These are phyloP conservation scores for Alopecurus myosuroides DNA, from an alignment of 176 grass and related monocot genomes.

Conservation along the genomic window DNA sequence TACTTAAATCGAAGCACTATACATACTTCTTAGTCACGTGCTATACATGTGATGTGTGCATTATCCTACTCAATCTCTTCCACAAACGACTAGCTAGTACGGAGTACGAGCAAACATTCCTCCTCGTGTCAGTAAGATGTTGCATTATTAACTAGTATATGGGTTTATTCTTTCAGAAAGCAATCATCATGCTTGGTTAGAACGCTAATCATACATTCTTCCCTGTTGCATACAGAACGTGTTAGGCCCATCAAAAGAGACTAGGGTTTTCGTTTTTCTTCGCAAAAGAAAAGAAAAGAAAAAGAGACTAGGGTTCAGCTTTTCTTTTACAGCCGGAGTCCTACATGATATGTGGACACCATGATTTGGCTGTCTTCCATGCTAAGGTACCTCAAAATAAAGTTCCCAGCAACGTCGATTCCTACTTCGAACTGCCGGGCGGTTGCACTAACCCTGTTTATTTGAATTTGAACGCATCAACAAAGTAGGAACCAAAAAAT, in stretches of 20 bases:
- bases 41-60: background rate
- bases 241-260: slow-evolving; percentile 59
- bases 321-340: background rate
- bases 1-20: too few relatives aligned
- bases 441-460: slow-evolving; percentile 18
- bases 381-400: slow-evolving; percentile 20
- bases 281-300: too few relatives aligned
- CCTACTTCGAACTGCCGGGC: background rate
- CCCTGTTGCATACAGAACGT: slow-evolving; percentile 22
- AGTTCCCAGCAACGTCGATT: background rate
- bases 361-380: slow-evolving; percentile 19
- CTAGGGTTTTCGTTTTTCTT: background rate
- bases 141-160: background rate
- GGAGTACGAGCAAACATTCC: background rate
- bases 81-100: background rate
- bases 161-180: background rate
- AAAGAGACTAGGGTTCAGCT: slow-evolving; percentile 23
- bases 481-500: background rate
- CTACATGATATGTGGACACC: background rate
- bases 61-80: background rate
- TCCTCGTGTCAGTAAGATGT: background rate
- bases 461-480: background rate
- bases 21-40: background rate
- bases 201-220: background rate
- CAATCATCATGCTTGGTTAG: background rate